phyloP scores from a whole-genome alignment of 202 grass and related monocot genomes.

The Dendrocalamus latiflorus region DNA sequence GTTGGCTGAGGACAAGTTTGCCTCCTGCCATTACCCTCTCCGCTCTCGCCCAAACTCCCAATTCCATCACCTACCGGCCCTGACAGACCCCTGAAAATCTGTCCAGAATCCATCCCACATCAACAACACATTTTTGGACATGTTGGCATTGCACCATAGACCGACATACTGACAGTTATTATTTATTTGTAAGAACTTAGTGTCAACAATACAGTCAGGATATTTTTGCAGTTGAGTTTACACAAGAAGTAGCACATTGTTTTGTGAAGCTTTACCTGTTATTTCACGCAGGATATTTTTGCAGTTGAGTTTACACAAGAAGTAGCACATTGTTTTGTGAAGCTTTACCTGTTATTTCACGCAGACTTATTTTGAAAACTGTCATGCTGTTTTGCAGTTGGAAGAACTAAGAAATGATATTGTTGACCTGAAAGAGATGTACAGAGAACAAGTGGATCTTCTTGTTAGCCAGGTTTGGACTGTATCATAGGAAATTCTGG shows the following conservation, averaged over 20 bases:
- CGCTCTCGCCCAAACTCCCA: too few relatives aligned
- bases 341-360: not conserved
- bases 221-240: not conserved
- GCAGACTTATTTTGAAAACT: not conserved
- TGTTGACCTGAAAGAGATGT: constrained; percentile 98
- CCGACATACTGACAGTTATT: not conserved
- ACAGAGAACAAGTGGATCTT: constrained; percentile 97
- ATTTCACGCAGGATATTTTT: not conserved
- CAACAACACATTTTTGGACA: not conserved
- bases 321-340: not conserved
- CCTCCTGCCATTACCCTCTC: too few relatives aligned
- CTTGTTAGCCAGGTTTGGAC: constrained; percentile 90
- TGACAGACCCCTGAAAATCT: too few relatives aligned
- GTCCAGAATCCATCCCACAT: not conserved
- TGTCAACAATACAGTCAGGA: not conserved
- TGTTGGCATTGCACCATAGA: not conserved
- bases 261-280: not conserved
- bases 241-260: not conserved
- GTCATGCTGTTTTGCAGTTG: constrained; percentile 51
- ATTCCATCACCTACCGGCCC: too few relatives aligned
- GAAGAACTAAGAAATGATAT: constrained; percentile 95
- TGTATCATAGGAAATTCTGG: not conserved
- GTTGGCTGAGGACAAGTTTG: too few relatives aligned
- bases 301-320: not conserved
- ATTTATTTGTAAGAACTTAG: not conserved